Conservation (phyloP, 345 rosid genomes). For the Erodium maritimum region DNA sequence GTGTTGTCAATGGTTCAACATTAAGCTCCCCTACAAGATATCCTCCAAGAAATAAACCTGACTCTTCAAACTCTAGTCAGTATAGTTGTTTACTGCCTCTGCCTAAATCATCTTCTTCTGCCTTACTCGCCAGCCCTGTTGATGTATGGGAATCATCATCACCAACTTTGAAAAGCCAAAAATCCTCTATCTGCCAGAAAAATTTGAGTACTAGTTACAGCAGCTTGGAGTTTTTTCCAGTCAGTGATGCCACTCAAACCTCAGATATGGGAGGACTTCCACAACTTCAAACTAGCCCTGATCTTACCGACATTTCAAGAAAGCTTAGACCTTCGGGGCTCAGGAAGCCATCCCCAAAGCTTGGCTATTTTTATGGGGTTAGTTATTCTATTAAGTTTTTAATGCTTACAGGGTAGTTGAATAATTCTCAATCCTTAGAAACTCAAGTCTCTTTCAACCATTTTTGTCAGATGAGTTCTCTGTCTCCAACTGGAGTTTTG, state of each 20-base stretch:
- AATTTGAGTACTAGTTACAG: neutral
- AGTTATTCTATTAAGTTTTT: constrained; percentile 4
- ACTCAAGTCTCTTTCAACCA: neutral
- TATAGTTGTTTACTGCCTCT: constrained; percentile 7
- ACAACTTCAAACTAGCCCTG: constrained; percentile 2
- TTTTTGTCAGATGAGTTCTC: neutral
- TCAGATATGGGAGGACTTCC: constrained; percentile 4
- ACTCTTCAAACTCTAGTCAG: constrained; percentile 9
- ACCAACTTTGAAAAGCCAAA: constrained; percentile 6
- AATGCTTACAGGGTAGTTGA: neutral
- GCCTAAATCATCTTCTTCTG: constrained; percentile 10
- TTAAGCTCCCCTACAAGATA: constrained; percentile 13
- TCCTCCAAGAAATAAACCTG: constrained; percentile 7
- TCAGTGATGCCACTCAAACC: constrained; percentile 8
- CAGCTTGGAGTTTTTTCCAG: constrained; percentile 7
- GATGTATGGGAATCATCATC: constrained; percentile 11
- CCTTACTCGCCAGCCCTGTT: constrained; percentile 16
- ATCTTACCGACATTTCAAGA: constrained; percentile 4
- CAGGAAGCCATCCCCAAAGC: constrained; percentile 34
- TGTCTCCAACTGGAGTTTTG: constrained; percentile 9
- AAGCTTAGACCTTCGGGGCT: constrained; percentile 25
- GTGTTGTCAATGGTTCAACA: constrained; percentile 11
- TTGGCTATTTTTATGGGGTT: constrained; percentile 40
- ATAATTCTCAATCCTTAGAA: neutral
- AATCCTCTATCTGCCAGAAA: constrained; percentile 1